phyloP scores from a whole-genome alignment of 1,284 basidiomycete genomes.

The Papiliotrema flavescens region DNA sequence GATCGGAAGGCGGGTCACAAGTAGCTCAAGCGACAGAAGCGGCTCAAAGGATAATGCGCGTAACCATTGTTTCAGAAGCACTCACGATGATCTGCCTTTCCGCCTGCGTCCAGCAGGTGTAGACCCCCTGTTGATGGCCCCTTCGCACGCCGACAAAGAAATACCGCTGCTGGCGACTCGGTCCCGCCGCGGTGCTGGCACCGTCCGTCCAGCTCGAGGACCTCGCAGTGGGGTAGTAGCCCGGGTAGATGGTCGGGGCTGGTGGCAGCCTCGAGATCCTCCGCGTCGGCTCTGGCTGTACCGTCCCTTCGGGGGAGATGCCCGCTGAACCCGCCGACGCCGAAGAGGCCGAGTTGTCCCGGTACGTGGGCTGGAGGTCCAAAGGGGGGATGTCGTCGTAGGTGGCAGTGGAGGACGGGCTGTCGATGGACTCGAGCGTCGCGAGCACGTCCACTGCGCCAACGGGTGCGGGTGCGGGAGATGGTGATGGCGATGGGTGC shows the following conservation, averaged over 20 bases:
- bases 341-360: neutral
- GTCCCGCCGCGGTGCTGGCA: neutral
- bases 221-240: neutral
- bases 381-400: too few species aligned
- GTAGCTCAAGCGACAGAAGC: too few species aligned
- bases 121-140: slow-evolving; percentile 25
- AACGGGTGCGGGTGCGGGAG: neutral
- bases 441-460: neutral
- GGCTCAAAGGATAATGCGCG: too few species aligned
- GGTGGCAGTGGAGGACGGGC: neutral
- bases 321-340: neutral
- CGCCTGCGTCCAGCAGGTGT: slow-evolving; percentile 24
- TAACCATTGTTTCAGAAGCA: slow-evolving; percentile 6
- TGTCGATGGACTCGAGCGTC: slow-evolving; percentile 3
- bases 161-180: slow-evolving; percentile 14
- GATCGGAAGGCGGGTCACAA: too few species aligned
- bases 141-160: slow-evolving; percentile 28
- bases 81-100: slow-evolving; percentile 29
- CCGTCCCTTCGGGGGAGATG: neutral
- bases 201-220: neutral
- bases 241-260: slow-evolving; percentile 10
- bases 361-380: too few species aligned
- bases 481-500: neutral
- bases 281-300: neutral
- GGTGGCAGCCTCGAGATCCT: slow-evolving; percentile 24